Evolutionary conservation across 768 basidiomycete species (phyloP).

Genomic region (Auriscalpium microsporum): DNA sequence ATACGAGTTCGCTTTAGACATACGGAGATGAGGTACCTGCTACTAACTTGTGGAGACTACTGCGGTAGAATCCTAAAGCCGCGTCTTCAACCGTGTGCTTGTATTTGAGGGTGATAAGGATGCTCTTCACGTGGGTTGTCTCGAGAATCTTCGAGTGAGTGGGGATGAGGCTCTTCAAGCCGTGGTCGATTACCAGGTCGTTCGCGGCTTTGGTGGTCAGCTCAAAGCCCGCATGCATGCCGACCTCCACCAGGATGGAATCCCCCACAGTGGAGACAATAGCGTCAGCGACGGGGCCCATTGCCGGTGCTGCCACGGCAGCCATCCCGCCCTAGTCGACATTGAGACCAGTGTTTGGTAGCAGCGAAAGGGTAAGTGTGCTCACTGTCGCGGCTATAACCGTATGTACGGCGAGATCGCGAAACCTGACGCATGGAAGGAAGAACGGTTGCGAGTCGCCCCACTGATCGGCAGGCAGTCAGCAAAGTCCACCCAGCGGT

Average conservation of each 20-base stretch:
- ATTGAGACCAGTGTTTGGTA: neutral
- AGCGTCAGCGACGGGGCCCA: constrained; percentile 48
- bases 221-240: constrained; percentile 46
- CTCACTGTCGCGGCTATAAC: constrained; percentile 54
- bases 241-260: constrained; percentile 50
- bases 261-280: constrained; percentile 45
- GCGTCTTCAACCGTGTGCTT: constrained; percentile 53
- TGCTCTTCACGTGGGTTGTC: constrained; percentile 48
- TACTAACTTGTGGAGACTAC: constrained; percentile 47
- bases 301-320: constrained; percentile 37
- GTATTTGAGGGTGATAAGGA: constrained; percentile 53
- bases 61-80: constrained; percentile 51
- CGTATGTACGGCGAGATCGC: constrained; percentile 53
- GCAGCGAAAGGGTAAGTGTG: constrained; percentile 3
- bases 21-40: neutral
- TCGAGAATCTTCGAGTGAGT: constrained; percentile 44
- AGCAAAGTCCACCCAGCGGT: neutral
- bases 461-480: constrained; percentile 32
- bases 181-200: constrained; percentile 42
- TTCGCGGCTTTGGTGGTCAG: constrained; percentile 40
- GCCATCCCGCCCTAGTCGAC: constrained; percentile 31
- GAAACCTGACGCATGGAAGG: constrained; percentile 55
- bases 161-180: constrained; percentile 40
- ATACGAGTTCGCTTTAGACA: constrained; percentile 1
- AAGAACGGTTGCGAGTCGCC: constrained; percentile 55